These are phyloP conservation scores for Euphrasia confusa DNA, from an alignment of 257 asterid species.

Conservation along the genomic window DNA sequence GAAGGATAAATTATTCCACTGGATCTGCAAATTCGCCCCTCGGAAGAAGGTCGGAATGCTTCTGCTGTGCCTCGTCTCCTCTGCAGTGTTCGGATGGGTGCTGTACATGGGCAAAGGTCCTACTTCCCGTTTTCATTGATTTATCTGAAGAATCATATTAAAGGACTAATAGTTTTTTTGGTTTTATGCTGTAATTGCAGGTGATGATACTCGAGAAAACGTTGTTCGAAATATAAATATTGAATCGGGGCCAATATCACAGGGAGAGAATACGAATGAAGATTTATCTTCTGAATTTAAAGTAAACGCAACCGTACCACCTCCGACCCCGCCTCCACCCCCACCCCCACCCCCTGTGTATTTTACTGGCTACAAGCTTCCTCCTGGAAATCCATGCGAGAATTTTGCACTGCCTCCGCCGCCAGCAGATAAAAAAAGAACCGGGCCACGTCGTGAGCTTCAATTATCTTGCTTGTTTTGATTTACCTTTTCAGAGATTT, in stretches of 20 bases:
- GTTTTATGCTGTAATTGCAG: slow-evolving; percentile 37
- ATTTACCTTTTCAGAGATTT: slow-evolving; percentile 4
- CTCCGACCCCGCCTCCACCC: slow-evolving; percentile 25
- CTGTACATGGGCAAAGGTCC: slow-evolving; percentile 74
- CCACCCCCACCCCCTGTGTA: slow-evolving; percentile 31
- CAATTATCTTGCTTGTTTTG: slow-evolving; percentile 10
- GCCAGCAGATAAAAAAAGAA: slow-evolving; percentile 83
- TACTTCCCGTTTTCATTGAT: slow-evolving; percentile 20
- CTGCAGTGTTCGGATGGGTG: slow-evolving; percentile 72
- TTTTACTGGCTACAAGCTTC: slow-evolving; percentile 81
- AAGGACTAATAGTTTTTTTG: background rate
- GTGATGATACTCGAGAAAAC: slow-evolving; percentile 54
- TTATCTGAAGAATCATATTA: slow-evolving; percentile 13
- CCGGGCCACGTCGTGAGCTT: slow-evolving; percentile 90
- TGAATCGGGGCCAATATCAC: slow-evolving; percentile 34
- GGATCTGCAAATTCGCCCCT: slow-evolving; percentile 86
- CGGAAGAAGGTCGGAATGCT: slow-evolving; percentile 86
- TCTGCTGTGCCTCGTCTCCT: slow-evolving; percentile 62
- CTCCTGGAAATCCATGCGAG: slow-evolving; percentile 90
- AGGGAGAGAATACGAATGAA: slow-evolving; percentile 26
- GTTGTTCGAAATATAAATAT: slow-evolving; percentile 36
- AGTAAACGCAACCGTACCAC: slow-evolving; percentile 22
- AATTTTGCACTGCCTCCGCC: slow-evolving; percentile 87
- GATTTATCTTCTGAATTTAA: slow-evolving; percentile 15
- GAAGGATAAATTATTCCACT: slow-evolving; percentile 65